phyloP scores from a whole-genome alignment of 495 filamentous ascomycete species.

The Podospora conica region DNA sequence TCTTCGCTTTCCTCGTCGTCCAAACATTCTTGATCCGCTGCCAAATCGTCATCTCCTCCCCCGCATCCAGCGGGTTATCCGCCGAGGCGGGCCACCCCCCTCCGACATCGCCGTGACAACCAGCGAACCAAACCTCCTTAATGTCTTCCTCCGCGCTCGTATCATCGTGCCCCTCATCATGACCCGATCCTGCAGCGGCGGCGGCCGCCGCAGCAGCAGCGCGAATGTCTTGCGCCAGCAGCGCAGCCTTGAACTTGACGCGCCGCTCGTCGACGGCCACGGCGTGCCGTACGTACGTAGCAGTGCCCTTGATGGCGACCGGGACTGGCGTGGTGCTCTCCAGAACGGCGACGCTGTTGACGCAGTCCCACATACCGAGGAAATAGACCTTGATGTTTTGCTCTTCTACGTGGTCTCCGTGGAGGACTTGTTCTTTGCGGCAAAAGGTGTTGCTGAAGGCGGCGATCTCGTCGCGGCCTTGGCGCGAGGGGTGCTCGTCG shows the following conservation, averaged over 20 bases:
- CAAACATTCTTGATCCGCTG: conserved; percentile 7
- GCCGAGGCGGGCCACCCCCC: conserved; percentile 10
- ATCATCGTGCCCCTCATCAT: not conserved
- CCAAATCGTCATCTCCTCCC: not conserved
- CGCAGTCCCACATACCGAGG: conserved; percentile 18
- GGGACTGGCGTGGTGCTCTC: conserved; percentile 12
- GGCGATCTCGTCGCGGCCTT: conserved; percentile 7
- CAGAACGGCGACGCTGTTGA: conserved; percentile 11
- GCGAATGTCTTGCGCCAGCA: conserved; percentile 11
- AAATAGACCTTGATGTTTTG: conserved; percentile 16
- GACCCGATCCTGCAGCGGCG: not conserved
- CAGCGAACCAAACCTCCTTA: conserved; percentile 16
- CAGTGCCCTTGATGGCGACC: conserved; percentile 3
- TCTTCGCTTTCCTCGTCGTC: conserved; percentile 2
- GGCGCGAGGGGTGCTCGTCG: not conserved
- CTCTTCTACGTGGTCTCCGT: conserved; percentile 3
- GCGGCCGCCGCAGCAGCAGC: not conserved
- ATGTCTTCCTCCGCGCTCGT: conserved; percentile 6
- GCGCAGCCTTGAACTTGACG: conserved; percentile 17
- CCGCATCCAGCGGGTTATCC: conserved; percentile 5
- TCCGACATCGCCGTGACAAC: conserved; percentile 14
- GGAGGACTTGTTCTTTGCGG: conserved; percentile 6
- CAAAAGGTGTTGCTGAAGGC: conserved; percentile 15
- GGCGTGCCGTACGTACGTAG: conserved; percentile 11
- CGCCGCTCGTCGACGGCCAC: conserved; percentile 16